Evolutionary conservation across 2,329 filamentous ascomycete species (phyloP), one percentile per base, ranked within the genome.

Genomic region (Daldinia eschscholtzii): DNA sequence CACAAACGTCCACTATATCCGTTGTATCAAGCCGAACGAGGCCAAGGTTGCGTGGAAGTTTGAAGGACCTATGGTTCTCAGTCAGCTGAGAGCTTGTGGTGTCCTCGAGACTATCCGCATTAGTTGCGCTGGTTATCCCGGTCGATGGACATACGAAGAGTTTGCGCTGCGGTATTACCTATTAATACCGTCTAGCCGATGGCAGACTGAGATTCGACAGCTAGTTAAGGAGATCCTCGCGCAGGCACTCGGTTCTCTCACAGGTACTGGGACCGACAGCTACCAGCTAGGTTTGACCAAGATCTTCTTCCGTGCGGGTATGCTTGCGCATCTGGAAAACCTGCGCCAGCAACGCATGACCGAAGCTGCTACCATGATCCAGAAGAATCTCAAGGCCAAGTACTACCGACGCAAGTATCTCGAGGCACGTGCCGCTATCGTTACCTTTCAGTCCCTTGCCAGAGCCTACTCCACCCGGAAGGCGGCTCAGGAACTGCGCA

Each of bases 1-100:
- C 74, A 99, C 96, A 2, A 96, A 99, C 79, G 96, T 98, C 20
- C 96, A 99, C 81, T 99, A 99, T 81, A 99, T 99, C 78, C 91
- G 96, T 74, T 99, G 96, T 80, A 98, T 99, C 83, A 99, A 99
- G 83, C 96, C 96, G 35, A 99, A 99, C 79, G 96, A 99, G 82
- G 93, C 90, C 57, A 99, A 99, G 82, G 93, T 93, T 77, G 89
- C 96, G 0, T 99, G 96, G 96, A 95, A 97, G 76, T 99, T 98
- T 70, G 96, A 99, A 79, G 96, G 96, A 0, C 96, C 97, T 2
- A 99, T 99, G 96, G 96, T 99, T 74, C 87, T 99, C 68, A 97
- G 93, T 81, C 96, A 99, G 81, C 86, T 99, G 76, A 91, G 97
- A 81, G 96, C 96, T 82, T 99, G 96, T 83, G 96, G 96, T 94